Percentiles rank a stretch among this genome's conserved stretches.
Conservation (phyloP, 2,329 filamentous ascomycete species). For the Pestalotiopsis sp. region DNA sequence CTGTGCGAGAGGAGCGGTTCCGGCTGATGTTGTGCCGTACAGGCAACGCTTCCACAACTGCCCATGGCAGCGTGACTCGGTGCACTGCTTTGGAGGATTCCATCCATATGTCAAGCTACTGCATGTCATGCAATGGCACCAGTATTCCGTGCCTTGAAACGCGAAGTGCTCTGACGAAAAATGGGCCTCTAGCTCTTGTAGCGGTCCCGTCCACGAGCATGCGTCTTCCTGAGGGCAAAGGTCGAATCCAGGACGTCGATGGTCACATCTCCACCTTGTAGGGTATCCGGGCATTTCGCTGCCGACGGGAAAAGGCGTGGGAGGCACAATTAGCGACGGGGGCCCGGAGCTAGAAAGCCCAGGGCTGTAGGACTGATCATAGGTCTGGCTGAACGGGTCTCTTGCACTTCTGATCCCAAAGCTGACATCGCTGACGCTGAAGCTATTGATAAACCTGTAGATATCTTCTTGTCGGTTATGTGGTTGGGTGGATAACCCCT, state of each 20-base stretch:
- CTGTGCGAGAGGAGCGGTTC: slow-evolving; percentile 20
- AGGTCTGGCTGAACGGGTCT: not conserved
- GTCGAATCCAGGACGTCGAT: slow-evolving; percentile 12
- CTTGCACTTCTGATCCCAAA: not conserved
- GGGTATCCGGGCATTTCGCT: slow-evolving; percentile 4
- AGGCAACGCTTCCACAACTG: slow-evolving; percentile 11
- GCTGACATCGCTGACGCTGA: slow-evolving; percentile 6
- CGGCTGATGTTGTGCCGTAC: slow-evolving; percentile 13
- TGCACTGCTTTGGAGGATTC: slow-evolving; percentile 17
- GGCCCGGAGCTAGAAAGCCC: slow-evolving; percentile 2
- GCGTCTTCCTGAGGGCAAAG: slow-evolving; percentile 14
- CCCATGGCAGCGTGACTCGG: slow-evolving; percentile 17
- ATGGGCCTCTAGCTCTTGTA: slow-evolving; percentile 23
- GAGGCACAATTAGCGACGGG: not conserved
- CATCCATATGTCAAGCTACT: slow-evolving; percentile 14
- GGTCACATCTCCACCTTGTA: slow-evolving; percentile 27
- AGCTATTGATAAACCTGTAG: slow-evolving; percentile 1
- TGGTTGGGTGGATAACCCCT: not conserved
- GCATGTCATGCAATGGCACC: slow-evolving; percentile 26
- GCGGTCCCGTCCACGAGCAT: slow-evolving; percentile 30
- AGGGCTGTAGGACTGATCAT: slow-evolving; percentile 12
- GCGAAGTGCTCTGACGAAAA: slow-evolving; percentile 24
- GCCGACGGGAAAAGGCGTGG: slow-evolving; percentile 12
- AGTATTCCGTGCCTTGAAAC: slow-evolving; percentile 22
- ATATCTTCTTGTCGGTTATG: slow-evolving; percentile 5